Evolutionary conservation across 1,284 basidiomycete species (phyloP).

Genomic region (Lignosus rhinocerotis): DNA sequence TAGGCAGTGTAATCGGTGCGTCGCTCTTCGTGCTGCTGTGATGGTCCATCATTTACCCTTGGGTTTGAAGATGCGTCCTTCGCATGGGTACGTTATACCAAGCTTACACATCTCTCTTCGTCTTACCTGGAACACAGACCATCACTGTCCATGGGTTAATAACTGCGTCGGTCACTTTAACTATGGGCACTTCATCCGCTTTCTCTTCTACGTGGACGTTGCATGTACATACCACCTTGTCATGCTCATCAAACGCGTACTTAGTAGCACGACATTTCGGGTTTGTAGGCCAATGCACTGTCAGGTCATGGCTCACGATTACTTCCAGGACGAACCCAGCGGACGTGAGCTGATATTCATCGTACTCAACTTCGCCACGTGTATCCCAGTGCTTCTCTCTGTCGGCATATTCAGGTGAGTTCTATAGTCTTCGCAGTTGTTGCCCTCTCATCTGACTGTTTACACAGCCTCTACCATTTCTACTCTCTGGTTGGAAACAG

Average conservation of each 20-base stretch:
- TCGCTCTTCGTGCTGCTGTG: slow-evolving; percentile 1
- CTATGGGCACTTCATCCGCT: slow-evolving; percentile 89
- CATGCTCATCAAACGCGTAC: slow-evolving; percentile 73
- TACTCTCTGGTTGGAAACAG: slow-evolving; percentile 81
- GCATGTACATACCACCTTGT: slow-evolving; percentile 80
- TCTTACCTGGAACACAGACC: slow-evolving; percentile 50
- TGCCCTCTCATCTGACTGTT: not conserved
- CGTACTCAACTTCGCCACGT: slow-evolving; percentile 85
- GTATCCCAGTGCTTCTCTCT: slow-evolving; percentile 81
- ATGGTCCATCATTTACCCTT: not conserved
- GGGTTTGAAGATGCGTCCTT: slow-evolving; percentile 62
- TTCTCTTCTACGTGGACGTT: slow-evolving; percentile 90
- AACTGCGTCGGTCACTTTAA: slow-evolving; percentile 91
- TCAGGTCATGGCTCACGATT: not conserved
- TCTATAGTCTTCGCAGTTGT: not conserved
- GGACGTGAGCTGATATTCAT: slow-evolving; percentile 78
- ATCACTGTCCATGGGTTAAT: slow-evolving; percentile 92
- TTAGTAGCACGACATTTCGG: slow-evolving; percentile 55
- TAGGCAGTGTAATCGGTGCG: slow-evolving; percentile 77
- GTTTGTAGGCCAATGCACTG: slow-evolving; percentile 38
- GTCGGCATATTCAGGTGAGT: slow-evolving; percentile 84
- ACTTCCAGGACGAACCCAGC: slow-evolving; percentile 65
- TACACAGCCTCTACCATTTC: slow-evolving; percentile 73
- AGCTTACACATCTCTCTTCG: slow-evolving; percentile 5
- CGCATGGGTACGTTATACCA: slow-evolving; percentile 63